Base-by-base conservation (phyloP, 805 yeast species). In the Sugiyamaella chiloensis region DNA sequence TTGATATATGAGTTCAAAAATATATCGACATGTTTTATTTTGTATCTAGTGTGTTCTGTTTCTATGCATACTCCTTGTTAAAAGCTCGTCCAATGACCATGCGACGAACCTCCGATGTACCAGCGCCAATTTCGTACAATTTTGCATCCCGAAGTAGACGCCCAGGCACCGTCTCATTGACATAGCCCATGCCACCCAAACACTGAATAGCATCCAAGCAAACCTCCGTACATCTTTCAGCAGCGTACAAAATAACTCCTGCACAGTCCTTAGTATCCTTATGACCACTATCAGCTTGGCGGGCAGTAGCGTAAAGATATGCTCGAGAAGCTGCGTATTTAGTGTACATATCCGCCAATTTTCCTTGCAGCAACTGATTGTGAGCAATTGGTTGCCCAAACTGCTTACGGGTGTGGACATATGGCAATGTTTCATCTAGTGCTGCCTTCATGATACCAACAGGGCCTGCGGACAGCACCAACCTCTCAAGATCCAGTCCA, bases 121-220 rank as follows among this genome's bases (percentile, higher is more conserved):
- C 65, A 3, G 65, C 65, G 6, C 66, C 65, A 45, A 61, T 62
- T 44, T 62, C 66, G 43, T 62, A 62, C 21, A 62, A 57, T 50
- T 62, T 62, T 35, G 66, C 65, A 44, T 62, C 66, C 11, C 66
- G 59, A 8, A 62, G 54, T 12, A 62, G 54, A n/a, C 66, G 44
- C 21, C 58, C 59, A 12, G 64, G 63, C n/a, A 58, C 59, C 5
- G 66, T 62, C 47, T 62, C 66, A 48, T 50, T 62, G 45, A 62
- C 58, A 44, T 62, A 62, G 14, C 66, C 66, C 66, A 62, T 62
- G 5, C 66, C 66, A 4, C 66, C 66, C 34, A 62, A 52, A 49
- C 62, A 59, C 47, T 62, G 66, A 31, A 62, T 60, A 7, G 66
- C 66, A 31, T 61, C 65, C 7, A 62, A 48, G 29, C 60, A 51